A percentile compares a stretch with the other conserved stretches of the same genome.
These are phyloP conservation scores for Leishmania guyanensis DNA, from an alignment of 208 protist genomes.

Conservation along the genomic window DNA sequence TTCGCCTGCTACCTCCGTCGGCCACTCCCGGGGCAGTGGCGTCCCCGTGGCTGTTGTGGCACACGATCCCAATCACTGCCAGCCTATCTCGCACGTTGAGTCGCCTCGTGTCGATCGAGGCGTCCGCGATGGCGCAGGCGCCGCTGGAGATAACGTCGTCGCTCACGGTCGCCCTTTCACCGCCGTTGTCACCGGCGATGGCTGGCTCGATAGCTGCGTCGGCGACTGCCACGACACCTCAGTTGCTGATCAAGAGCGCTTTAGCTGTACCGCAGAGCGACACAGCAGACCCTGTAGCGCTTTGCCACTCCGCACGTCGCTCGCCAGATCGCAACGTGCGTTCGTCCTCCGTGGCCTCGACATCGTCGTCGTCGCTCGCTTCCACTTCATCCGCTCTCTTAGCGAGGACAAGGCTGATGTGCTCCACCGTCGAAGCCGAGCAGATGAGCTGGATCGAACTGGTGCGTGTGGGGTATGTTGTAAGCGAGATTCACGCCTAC, in stretches of 20 bases:
- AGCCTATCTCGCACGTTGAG: constrained; percentile 50
- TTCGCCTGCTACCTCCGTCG: constrained; percentile 42
- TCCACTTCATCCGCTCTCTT: neutral
- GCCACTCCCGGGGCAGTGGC: constrained; percentile 1
- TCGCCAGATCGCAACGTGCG: neutral
- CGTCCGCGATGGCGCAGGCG: constrained; percentile 7
- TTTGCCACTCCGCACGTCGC: neutral
- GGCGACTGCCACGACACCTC: neutral
- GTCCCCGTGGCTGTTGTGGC: constrained; percentile 58
- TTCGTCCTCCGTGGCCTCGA: neutral
- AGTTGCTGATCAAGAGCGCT: neutral
- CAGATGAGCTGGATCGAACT: constrained; percentile 25
- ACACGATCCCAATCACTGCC: constrained; percentile 62
- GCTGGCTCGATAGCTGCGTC: no score
- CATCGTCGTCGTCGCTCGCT: neutral
- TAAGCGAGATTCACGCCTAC: constrained; percentile 66
- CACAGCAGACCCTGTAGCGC: neutral
- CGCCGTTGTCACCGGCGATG: neutral
- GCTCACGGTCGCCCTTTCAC: neutral
- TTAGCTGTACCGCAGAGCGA: neutral
- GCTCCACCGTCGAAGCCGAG: neutral
- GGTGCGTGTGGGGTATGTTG: constrained; percentile 64
- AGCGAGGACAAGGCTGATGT: neutral
- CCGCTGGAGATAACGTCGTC: neutral
- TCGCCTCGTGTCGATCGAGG: constrained; percentile 37